A percentile compares a stretch with the other conserved stretches of the same genome.
Evolutionary conservation across 768 basidiomycete genomes (phyloP).

Genomic region (Leccinum aurantiacum): DNA sequence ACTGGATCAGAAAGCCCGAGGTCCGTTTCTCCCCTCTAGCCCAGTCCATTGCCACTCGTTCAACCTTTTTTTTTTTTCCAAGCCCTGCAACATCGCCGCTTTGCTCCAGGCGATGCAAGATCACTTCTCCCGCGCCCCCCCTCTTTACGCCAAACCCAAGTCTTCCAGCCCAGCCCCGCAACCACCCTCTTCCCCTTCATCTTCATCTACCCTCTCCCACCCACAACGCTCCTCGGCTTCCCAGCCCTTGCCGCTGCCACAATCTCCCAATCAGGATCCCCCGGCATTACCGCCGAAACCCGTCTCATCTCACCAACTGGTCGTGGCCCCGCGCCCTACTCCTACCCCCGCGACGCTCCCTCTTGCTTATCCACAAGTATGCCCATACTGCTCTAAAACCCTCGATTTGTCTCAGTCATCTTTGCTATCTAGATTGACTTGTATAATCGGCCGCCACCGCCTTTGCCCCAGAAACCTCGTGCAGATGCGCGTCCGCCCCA

Average conservation of each 20-base stretch:
- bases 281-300: conserved; percentile 44
- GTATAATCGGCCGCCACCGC: conserved; percentile 39
- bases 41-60: conserved; percentile 2
- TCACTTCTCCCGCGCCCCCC: conserved; percentile 83
- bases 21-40: conserved; percentile 14
- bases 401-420: not conserved
- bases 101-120: conserved; percentile 78
- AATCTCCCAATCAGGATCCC: conserved; percentile 27
- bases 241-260: conserved; percentile 23
- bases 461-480: conserved; percentile 28
- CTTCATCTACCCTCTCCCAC: conserved; percentile 16
- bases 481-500: conserved; percentile 27
- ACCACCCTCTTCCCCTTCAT: conserved; percentile 18
- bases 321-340: conserved; percentile 20
- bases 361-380: conserved; percentile 20
- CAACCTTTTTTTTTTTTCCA: not conserved
- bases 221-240: conserved; percentile 16
- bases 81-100: conserved; percentile 77
- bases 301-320: conserved; percentile 14
- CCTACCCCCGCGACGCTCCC: conserved; percentile 8
- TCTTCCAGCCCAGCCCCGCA: conserved; percentile 26
- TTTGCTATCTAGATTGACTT: conserved; percentile 23
- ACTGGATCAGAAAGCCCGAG: conserved; percentile 84
- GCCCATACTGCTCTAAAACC: conserved; percentile 8
- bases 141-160: conserved; percentile 84